Evolutionary conservation across 2,329 filamentous ascomycete species (phyloP).

Genomic region (Metarhizium sp.): DNA sequence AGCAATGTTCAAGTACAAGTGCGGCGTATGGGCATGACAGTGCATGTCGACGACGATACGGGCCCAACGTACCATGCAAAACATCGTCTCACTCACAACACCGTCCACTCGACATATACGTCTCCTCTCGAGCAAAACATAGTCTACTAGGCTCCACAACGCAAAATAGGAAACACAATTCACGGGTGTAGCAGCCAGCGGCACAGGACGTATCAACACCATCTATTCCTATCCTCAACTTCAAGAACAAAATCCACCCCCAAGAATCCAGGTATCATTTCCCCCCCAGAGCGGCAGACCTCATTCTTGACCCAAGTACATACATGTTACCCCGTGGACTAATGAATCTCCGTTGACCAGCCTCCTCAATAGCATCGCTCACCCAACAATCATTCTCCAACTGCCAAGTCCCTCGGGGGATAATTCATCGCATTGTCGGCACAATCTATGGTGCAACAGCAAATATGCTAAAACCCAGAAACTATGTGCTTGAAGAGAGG

Average conservation of each 20-base stretch:
- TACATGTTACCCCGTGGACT: neutral
- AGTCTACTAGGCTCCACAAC: no score
- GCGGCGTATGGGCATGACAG: no score
- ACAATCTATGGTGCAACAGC: neutral
- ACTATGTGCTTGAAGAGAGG: slow-evolving; percentile 3
- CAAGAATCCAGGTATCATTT: neutral
- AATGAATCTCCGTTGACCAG: neutral
- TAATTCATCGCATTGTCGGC: neutral
- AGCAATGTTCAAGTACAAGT: no score
- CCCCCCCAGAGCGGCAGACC: neutral
- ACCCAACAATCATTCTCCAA: neutral
- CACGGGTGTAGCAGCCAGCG: neutral
- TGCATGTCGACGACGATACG: no score
- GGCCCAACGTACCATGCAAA: no score
- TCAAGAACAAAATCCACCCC: neutral
- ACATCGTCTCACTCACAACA: neutral
- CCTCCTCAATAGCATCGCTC: neutral
- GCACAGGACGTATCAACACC: neutral
- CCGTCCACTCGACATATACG: neutral
- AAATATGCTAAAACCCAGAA: neutral
- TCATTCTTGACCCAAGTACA: neutral
- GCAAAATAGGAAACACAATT: neutral
- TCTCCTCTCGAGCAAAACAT: no score
- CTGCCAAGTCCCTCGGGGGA: neutral
- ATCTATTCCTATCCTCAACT: neutral